These are phyloP conservation scores for Suhomyces guaymorum DNA, from an alignment of 1,139 yeast species.

Conservation along the genomic window DNA sequence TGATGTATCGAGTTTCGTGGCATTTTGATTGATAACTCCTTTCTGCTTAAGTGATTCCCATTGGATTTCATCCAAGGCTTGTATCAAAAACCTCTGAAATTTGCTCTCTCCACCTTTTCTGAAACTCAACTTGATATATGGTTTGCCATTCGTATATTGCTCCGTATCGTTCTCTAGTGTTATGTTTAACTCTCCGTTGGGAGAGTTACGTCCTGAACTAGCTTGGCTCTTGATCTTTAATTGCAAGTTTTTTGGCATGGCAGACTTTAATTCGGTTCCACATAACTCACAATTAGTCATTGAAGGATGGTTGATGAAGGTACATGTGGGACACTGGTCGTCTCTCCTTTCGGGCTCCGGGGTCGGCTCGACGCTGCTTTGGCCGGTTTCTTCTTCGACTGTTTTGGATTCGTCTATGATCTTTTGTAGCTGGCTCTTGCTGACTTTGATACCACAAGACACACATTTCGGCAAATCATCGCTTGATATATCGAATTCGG, in stretches of 20 bases:
- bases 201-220: constrained; percentile 5
- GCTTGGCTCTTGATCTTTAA: constrained; percentile 6
- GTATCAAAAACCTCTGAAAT: constrained; percentile 46
- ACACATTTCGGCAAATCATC: constrained; percentile 57
- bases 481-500: constrained; percentile 32
- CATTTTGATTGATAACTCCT: constrained; percentile 46
- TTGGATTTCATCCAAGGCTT: constrained; percentile 43
- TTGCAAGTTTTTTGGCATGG: constrained; percentile 18
- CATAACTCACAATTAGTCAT: constrained; percentile 83
- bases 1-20: constrained; percentile 24
- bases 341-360: constrained; percentile 24
- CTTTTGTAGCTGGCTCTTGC: constrained; percentile 2
- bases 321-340: constrained; percentile 73
- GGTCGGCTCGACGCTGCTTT: constrained; percentile 5
- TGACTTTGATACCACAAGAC: constrained; percentile 68
- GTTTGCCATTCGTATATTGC: constrained; percentile 32
- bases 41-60: constrained; percentile 45
- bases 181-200: constrained; percentile 20
- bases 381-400: constrained; percentile 3
- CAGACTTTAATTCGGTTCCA: constrained; percentile 55
- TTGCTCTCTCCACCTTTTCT: constrained; percentile 57
- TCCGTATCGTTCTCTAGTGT: constrained; percentile 33
- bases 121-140: constrained; percentile 59
- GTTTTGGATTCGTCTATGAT: constrained; percentile 1
- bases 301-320: constrained; percentile 82